These are phyloP conservation scores for Fusarium guadeloupense DNA, from an alignment of 2,329 filamentous ascomycete genomes.

Conservation along the genomic window DNA sequence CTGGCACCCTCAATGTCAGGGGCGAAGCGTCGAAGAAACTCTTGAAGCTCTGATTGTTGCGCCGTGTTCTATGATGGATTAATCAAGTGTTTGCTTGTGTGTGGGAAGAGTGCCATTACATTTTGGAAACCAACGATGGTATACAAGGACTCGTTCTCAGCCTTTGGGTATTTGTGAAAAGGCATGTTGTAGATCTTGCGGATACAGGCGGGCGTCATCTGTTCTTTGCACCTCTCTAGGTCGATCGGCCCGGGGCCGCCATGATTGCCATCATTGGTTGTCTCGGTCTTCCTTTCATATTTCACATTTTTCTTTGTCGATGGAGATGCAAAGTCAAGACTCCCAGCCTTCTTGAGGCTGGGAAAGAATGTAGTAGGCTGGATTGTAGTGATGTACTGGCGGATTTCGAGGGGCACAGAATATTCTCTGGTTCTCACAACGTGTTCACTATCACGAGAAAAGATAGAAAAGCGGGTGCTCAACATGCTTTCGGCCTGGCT, in stretches of 20 bases:
- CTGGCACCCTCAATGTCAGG: conserved; percentile 60
- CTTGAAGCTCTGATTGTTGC: conserved; percentile 62
- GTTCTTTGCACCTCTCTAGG: conserved; percentile 47
- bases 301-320: background rate
- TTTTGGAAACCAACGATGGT: conserved; percentile 64
- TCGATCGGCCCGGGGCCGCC: conserved; percentile 13
- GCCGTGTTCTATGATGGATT: conserved; percentile 55
- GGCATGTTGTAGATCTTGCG: conserved; percentile 56
- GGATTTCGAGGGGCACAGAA: conserved; percentile 49
- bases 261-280: conserved; percentile 20
- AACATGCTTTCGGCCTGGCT: conserved; percentile 56
- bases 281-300: background rate
- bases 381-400: conserved; percentile 53
- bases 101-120: conserved; percentile 35
- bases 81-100: background rate
- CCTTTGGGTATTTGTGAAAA: conserved; percentile 58
- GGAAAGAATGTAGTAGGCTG: conserved; percentile 57
- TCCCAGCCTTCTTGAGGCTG: background rate
- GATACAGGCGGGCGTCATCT: conserved; percentile 56
- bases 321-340: background rate
- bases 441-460: conserved; percentile 50
- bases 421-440: conserved; percentile 53
- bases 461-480: conserved; percentile 55
- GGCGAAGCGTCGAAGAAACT: conserved; percentile 65
- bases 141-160: conserved; percentile 68